Percentiles rank a stretch among this genome's conserved stretches.
These are phyloP conservation scores for Alternaria rosae DNA, from an alignment of 2,329 filamentous ascomycete species.

Conservation along the genomic window DNA sequence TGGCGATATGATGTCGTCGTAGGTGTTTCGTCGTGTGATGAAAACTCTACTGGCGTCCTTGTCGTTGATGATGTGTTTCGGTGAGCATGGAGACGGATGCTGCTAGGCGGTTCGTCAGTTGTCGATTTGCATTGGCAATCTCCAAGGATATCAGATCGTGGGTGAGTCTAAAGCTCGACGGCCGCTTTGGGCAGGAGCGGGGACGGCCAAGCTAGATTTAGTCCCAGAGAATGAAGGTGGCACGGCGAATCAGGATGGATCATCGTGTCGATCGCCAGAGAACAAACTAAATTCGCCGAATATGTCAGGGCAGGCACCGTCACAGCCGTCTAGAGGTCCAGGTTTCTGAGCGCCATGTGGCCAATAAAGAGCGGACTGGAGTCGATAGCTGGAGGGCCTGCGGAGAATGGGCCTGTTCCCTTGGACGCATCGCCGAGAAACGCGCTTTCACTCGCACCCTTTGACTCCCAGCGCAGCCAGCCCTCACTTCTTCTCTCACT, in stretches of 20 bases:
- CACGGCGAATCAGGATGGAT: slow-evolving; percentile 14
- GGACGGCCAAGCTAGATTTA: slow-evolving; percentile 17
- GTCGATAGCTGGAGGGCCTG: slow-evolving; percentile 3
- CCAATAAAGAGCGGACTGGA: slow-evolving; percentile 17
- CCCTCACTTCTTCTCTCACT: slow-evolving; percentile 1
- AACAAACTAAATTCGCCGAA: slow-evolving; percentile 17
- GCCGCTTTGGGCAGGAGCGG: slow-evolving; percentile 29
- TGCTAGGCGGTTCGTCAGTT: background rate
- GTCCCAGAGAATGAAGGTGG: background rate
- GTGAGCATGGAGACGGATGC: background rate
- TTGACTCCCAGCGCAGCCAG: slow-evolving; percentile 9
- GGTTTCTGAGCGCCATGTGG: slow-evolving; percentile 5
- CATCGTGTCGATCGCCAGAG: slow-evolving; percentile 14
- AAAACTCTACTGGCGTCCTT: background rate
- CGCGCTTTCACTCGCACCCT: slow-evolving; percentile 10
- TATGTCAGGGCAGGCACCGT: slow-evolving; percentile 23
- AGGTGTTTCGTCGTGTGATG: background rate
- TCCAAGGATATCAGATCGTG: slow-evolving; percentile 5
- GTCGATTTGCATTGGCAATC: slow-evolving; percentile 5
- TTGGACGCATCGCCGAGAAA: slow-evolving; percentile 17
- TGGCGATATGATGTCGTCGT: background rate
- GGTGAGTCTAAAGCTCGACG: background rate
- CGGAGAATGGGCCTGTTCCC: slow-evolving; percentile 16
- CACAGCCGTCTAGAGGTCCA: slow-evolving; percentile 17
- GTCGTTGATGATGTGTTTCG: background rate